Base-by-base conservation (phyloP, 2,329 filamentous ascomycete species). In the Penicillium sumatraense region DNA sequence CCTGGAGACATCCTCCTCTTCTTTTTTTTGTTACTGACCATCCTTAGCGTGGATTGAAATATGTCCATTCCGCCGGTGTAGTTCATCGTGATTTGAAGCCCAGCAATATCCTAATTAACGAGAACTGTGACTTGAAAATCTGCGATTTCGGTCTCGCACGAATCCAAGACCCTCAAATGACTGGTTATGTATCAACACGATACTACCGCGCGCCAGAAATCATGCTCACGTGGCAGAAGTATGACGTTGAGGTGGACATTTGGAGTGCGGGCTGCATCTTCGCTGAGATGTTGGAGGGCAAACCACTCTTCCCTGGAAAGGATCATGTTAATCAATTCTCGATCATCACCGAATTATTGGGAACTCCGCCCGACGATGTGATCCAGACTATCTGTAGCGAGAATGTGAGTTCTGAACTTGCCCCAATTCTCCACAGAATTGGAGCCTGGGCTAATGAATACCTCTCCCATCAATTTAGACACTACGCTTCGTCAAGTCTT, bases 141-240 rank as follows among this genome's bases (percentile, higher is more conserved):
- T 99, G 95, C 83, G 95, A 99, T 75, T 99, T 99, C 69, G 95
- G 95, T 64, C 83, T 99, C 57, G 95, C 95, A 51, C 91, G 95
- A 76, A 96, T 99, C 69, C 95, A 99, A 75, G 95, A 99, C 72
- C 95, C 95, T 31, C 95, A 99, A 79, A 99, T 99, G 95, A 99
- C 95, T 38, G 95, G 95, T 66, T 99, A 99, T 73, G 95, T 99
- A 58, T 98, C 95, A 45, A 99, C 95, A 59, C 85, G 95, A 82
- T 99, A 99, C 83, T 99, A 99, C 83, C 88, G 95, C 70, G 95
- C 95, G 8, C 95, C 95, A 16, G 95, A 99, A 78, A 99, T 99
- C 73, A 99, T 99, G 95, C 91, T 99, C 73, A 98, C 95, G 62
- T 99, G 95, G 95, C 95, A 99, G 82, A 99, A 99, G 81, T 99